Evolutionary conservation across 2,329 filamentous ascomycete species (phyloP).

Genomic region (Cladophialophora psammophila): DNA sequence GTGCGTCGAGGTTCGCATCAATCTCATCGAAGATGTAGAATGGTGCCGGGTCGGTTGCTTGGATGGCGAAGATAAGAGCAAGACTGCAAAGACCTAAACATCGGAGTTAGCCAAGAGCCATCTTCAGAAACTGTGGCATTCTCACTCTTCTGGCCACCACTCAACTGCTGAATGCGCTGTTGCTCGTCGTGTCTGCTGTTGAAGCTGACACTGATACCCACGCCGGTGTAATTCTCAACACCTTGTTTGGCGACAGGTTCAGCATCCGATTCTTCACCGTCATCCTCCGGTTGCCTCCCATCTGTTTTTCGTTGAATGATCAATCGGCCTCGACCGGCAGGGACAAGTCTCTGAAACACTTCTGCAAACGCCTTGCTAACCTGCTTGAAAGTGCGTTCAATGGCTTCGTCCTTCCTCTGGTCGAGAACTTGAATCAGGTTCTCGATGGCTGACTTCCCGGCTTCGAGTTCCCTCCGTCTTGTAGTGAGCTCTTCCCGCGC

Average conservation of each 20-base stretch:
- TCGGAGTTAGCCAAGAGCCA: constrained; percentile 29
- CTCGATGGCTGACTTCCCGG: constrained; percentile 84
- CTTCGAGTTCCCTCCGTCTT: constrained; percentile 85
- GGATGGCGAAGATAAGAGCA: constrained; percentile 98
- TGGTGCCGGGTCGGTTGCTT: constrained; percentile 93
- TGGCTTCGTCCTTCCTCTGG: constrained; percentile 95
- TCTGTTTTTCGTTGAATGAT: constrained; percentile 93
- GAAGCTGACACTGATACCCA: constrained; percentile 97
- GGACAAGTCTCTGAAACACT: constrained; percentile 94
- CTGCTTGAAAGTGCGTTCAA: constrained; percentile 98
- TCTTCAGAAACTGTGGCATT: constrained; percentile 32
- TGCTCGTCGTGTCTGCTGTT: constrained; percentile 99
- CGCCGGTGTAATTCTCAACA: constrained; percentile 95
- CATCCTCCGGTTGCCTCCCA: constrained; percentile 65
- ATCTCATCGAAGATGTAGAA: constrained; percentile 99
- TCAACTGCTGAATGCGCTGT: constrained; percentile 95
- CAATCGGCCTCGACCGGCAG: constrained; percentile 86
- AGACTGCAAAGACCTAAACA: constrained; percentile 83
- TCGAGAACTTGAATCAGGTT: constrained; percentile 92
- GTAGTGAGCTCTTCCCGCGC: constrained; percentile 87
- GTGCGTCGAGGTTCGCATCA: constrained; percentile 95
- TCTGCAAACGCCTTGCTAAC: constrained; percentile 91
- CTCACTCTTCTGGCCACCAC: constrained; percentile 95
- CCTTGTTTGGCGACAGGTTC: constrained; percentile 65
- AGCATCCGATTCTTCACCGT: constrained; percentile 69